Base-by-base conservation (phyloP, 441 rosid genomes). In the Populus hybrid region DNA sequence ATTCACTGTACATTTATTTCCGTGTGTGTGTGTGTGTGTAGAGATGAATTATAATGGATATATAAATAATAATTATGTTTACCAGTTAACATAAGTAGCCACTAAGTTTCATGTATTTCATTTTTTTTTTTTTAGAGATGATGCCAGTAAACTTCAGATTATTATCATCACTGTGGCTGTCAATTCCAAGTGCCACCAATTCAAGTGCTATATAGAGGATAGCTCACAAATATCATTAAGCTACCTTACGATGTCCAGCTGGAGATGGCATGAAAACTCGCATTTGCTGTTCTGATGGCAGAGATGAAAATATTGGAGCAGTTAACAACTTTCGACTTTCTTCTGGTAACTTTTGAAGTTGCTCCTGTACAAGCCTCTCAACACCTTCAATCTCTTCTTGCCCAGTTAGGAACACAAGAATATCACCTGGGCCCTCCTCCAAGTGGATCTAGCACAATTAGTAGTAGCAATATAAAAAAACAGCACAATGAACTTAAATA, bases 371-470 rank as follows among this genome's bases (percentile, higher is more conserved):
- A 82, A 89, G 84, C 71, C 90, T 91, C 77, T 91, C 92, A 78
- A 91, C 90, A 7, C 93, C 85, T 84, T 95, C 99, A 73, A 94
- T 95, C 81, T 94, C 97, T 83, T 95, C 99, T 92, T 95, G 98
- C 69, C 98, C 98, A 28, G 98, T 95, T 78, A 95, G 87, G 78
- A 95, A 95, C 64, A 92, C 97, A 81, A 95, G 97, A 77, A 95
- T 80, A 85, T 95, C 99, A 81, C 98, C 98, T 36, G 89, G 87
- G 80, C 80, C 82, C 85, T 94, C 98, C 75, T 89, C 91, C 84
- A 83, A 80, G 85, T 94, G 99, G 80, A 95, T 89, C 99, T 95
- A 81, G 76, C 21, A 68, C 82, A 80, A 75, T 26, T 78, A 73
- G 61, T 24, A 36, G 67, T 6, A 66, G 50, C 75, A 12, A 30